Percentiles rank a stretch among this genome's conserved stretches.
These are phyloP conservation scores for Hypomyces perniciosus DNA, from an alignment of 2,329 filamentous ascomycete species.

Conservation along the genomic window DNA sequence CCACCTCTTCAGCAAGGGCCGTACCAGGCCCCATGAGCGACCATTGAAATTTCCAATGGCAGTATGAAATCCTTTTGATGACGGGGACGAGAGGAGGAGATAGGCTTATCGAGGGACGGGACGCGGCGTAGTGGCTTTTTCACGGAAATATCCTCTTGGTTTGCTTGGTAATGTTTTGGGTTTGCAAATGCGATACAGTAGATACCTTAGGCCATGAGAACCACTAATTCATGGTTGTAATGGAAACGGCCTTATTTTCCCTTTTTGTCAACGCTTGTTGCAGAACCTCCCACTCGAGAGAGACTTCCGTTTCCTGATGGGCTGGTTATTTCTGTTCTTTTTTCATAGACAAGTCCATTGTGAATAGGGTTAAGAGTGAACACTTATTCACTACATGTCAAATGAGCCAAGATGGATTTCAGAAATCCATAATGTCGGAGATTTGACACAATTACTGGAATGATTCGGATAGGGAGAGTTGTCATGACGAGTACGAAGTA, in stretches of 20 bases:
- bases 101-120: background rate
- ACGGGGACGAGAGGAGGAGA: background rate
- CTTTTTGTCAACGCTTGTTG: background rate
- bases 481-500: background rate
- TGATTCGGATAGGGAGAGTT: background rate
- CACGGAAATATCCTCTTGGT: constrained; percentile 5
- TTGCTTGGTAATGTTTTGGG: background rate
- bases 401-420: background rate
- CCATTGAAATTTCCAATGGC: background rate
- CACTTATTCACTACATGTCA: background rate
- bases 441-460: too few species aligned
- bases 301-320: background rate
- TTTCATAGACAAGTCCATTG: background rate
- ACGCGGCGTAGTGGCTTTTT: constrained; percentile 6
- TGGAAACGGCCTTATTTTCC: background rate
- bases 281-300: too few species aligned
- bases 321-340: background rate
- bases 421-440: background rate
- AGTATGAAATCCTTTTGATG: background rate
- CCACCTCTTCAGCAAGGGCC: constrained; percentile 3
- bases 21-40: constrained; percentile 4
- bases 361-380: background rate
- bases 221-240: constrained; percentile 2
- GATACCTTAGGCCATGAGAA: background rate
- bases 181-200: constrained; percentile 5